Percentiles rank a stretch among this genome's conserved stretches.
These are phyloP conservation scores for Agaricus blazei DNA, from an alignment of 768 basidiomycete species.

Conservation along the genomic window DNA sequence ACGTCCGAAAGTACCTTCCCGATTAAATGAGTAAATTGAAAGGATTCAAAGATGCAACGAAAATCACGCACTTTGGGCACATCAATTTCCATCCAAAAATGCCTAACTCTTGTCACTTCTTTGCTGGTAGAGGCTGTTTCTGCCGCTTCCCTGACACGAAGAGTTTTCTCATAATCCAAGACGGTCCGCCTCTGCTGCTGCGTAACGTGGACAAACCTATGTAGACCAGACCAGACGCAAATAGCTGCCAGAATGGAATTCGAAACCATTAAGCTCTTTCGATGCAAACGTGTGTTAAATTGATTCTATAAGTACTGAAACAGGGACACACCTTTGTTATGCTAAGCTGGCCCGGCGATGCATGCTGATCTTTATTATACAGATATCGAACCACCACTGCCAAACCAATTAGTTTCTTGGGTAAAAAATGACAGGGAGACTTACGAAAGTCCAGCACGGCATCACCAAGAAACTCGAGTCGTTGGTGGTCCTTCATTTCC, in stretches of 20 bases:
- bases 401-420: slow-evolving; percentile 7
- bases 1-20: slow-evolving; percentile 70
- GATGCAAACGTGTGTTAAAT: background rate
- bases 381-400: slow-evolving; percentile 73
- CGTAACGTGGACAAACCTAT: slow-evolving; percentile 58
- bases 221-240: slow-evolving; percentile 64
- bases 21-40: background rate
- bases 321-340: slow-evolving; percentile 57
- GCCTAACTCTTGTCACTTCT: slow-evolving; percentile 52
- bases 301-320: background rate
- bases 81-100: slow-evolving; percentile 76
- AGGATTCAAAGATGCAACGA: background rate
- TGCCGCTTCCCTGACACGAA: slow-evolving; percentile 39
- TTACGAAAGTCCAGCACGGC: slow-evolving; percentile 79
- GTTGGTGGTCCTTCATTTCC: slow-evolving; percentile 59
- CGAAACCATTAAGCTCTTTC: slow-evolving; percentile 80
- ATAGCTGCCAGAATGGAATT: slow-evolving; percentile 74
- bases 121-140: slow-evolving; percentile 42
- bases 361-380: slow-evolving; percentile 53
- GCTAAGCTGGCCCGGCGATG: slow-evolving; percentile 75
- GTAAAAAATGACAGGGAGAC: slow-evolving; percentile 20
- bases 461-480: slow-evolving; percentile 84
- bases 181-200: slow-evolving; percentile 46
- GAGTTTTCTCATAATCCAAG: slow-evolving; percentile 42
- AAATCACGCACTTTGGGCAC: slow-evolving; percentile 61